Evolutionary conservation across 2,329 filamentous ascomycete genomes (phyloP).

Genomic region (Exophiala oligosperma): DNA sequence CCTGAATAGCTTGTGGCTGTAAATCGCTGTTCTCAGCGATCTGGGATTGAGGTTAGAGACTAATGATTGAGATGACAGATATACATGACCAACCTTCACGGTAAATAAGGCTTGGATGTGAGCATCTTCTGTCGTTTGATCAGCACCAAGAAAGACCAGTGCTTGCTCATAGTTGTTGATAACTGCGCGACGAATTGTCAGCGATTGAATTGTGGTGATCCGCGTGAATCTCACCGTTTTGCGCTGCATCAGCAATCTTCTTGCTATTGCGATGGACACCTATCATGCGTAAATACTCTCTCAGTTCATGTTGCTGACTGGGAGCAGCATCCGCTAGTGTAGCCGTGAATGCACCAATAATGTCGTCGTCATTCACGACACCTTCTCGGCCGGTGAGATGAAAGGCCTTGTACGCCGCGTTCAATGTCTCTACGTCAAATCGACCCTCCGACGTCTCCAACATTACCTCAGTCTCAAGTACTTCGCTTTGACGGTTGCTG

Average conservation of each 20-base stretch:
- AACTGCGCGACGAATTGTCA: slow-evolving; percentile 33
- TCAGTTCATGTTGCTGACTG: slow-evolving; percentile 56
- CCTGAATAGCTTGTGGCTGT: slow-evolving; percentile 53
- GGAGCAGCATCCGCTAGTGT: slow-evolving; percentile 58
- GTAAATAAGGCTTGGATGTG: slow-evolving; percentile 59
- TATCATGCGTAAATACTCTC: slow-evolving; percentile 59
- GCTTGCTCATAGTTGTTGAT: slow-evolving; percentile 66
- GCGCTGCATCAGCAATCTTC: slow-evolving; percentile 58
- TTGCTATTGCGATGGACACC: slow-evolving; percentile 59
- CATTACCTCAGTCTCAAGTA: slow-evolving; percentile 59
- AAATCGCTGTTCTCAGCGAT: slow-evolving; percentile 52
- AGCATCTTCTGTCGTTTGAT: slow-evolving; percentile 53
- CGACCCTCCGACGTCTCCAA: slow-evolving; percentile 60
- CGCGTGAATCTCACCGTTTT: slow-evolving; percentile 46
- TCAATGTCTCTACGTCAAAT: slow-evolving; percentile 57
- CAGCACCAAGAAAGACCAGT: slow-evolving; percentile 59
- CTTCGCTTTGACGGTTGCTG: slow-evolving; percentile 54
- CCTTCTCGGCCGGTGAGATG: slow-evolving; percentile 50
- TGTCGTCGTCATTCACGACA: slow-evolving; percentile 55
- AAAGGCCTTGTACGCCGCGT: slow-evolving; percentile 60
- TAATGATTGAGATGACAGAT: neutral
- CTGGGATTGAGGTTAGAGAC: slow-evolving; percentile 34
- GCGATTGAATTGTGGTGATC: slow-evolving; percentile 8
- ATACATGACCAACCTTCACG: slow-evolving; percentile 48
- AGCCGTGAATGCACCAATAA: slow-evolving; percentile 63